Percentiles rank a stretch among this genome's conserved stretches.
Conservation (phyloP, 305 asterid species). For the Rubia tinctorum region DNA sequence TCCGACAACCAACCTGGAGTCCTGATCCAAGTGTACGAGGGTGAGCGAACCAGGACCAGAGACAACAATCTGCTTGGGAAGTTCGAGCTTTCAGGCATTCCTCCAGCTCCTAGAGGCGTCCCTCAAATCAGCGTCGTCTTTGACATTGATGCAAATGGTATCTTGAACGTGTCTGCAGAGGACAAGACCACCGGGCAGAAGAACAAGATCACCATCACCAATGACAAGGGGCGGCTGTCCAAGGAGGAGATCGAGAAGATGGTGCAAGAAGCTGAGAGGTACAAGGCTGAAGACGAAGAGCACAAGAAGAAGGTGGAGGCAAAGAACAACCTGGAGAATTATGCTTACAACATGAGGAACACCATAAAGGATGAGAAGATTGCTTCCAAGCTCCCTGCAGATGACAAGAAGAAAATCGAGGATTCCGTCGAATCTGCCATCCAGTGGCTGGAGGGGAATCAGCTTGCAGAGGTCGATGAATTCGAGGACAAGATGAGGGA, state of each 20-base stretch:
- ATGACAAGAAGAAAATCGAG: constrained; percentile 28
- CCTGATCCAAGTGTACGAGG: constrained; percentile 32
- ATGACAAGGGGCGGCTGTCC: constrained; percentile 33
- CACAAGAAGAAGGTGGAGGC: constrained; percentile 34
- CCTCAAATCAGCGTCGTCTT: constrained; percentile 31
- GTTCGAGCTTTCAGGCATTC: constrained; percentile 30
- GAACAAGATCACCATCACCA: constrained; percentile 36
- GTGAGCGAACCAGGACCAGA: constrained; percentile 30
- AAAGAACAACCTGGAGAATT: constrained; percentile 27
- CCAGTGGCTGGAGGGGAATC: constrained; percentile 31
- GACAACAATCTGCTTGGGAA: constrained; percentile 33
- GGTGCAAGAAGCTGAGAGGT: constrained; percentile 36
- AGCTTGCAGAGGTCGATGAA: constrained; percentile 32
- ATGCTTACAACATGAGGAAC: constrained; percentile 39
- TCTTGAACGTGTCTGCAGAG: constrained; percentile 33
- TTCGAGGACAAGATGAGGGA: constrained; percentile 38
- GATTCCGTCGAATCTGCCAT: constrained; percentile 27
- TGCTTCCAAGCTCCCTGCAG: constrained; percentile 22
- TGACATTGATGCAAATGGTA: constrained; percentile 33
- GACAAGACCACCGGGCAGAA: constrained; percentile 34
- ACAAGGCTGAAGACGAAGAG: constrained; percentile 36
- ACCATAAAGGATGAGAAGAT: constrained; percentile 38
- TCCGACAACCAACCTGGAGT: constrained; percentile 35
- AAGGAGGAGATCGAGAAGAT: constrained; percentile 36
- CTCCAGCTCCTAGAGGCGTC: constrained; percentile 34